Evolutionary conservation across 768 basidiomycete species (phyloP).

Genomic region (Rossbeevera mucosa): DNA sequence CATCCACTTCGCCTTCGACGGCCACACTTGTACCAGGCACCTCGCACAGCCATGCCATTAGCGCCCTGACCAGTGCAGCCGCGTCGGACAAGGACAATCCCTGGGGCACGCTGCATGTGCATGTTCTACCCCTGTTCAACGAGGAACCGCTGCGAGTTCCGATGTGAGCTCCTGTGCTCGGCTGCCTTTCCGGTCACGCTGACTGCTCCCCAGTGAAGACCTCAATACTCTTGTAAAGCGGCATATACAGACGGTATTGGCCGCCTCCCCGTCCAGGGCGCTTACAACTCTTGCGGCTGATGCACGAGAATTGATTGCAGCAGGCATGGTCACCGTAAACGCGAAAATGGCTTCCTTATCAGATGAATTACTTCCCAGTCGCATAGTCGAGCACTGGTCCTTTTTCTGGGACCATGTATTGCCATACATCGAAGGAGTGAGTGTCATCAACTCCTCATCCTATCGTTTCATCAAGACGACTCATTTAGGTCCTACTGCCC

Average conservation of each 20-base stretch:
- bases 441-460: slow-evolving; percentile 21
- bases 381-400: slow-evolving; percentile 84
- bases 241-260: slow-evolving; percentile 71
- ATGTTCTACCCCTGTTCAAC: slow-evolving; percentile 88
- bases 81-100: slow-evolving; percentile 56
- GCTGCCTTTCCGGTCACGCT: neutral
- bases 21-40: slow-evolving; percentile 27
- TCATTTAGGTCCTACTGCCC: slow-evolving; percentile 52
- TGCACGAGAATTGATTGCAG: slow-evolving; percentile 74
- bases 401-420: slow-evolving; percentile 92
- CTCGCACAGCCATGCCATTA: slow-evolving; percentile 31
- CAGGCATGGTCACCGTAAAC: slow-evolving; percentile 90
- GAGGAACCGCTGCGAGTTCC: slow-evolving; percentile 81
- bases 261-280: slow-evolving; percentile 70
- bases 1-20: slow-evolving; percentile 37
- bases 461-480: slow-evolving; percentile 8
- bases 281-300: slow-evolving; percentile 71
- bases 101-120: slow-evolving; percentile 80
- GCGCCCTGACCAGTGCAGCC: slow-evolving; percentile 16
- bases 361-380: slow-evolving; percentile 69
- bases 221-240: slow-evolving; percentile 76
- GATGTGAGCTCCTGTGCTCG: slow-evolving; percentile 49
- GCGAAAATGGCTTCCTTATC: slow-evolving; percentile 74
- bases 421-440: slow-evolving; percentile 82
- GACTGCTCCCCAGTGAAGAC: slow-evolving; percentile 61